Conservation (phyloP, 176 grass and related monocot genomes). For the Eleusine coracana region DNA sequence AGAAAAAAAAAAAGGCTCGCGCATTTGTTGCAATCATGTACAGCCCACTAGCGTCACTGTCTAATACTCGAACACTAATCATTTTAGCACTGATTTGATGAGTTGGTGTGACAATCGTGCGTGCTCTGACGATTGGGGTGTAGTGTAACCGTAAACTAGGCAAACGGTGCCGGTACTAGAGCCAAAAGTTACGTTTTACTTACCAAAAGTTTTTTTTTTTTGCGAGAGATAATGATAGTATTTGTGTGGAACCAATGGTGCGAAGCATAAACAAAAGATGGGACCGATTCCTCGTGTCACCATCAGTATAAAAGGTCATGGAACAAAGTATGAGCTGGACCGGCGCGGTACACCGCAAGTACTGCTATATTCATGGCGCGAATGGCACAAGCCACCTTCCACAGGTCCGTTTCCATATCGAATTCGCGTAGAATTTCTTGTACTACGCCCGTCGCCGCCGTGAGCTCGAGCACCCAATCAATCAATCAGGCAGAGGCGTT, state of each 20-base stretch:
- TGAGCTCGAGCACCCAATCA: slow-evolving; percentile 1
- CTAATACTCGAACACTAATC: neutral
- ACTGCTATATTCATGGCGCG: slow-evolving; percentile 29
- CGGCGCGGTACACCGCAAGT: neutral
- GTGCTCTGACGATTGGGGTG: neutral
- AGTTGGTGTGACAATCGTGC: neutral
- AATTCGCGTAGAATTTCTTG: neutral
- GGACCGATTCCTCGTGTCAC: neutral
- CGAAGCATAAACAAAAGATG: neutral
- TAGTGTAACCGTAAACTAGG: neutral
- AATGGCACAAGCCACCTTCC: slow-evolving; percentile 21
- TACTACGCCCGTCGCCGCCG: neutral
- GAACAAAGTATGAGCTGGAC: neutral
- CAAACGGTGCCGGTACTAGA: neutral
- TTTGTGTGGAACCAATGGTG: neutral
- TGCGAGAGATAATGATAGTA: neutral
- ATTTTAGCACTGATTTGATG: neutral
- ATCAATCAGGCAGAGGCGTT: slow-evolving; percentile 12
- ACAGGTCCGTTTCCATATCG: neutral
- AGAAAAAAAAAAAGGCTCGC: neutral
- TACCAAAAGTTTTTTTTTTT: neutral
- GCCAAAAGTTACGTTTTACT: neutral
- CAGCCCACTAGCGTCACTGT: neutral
- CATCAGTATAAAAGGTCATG: neutral
- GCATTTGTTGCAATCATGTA: slow-evolving; percentile 26